Evolutionary conservation across 2,329 filamentous ascomycete genomes (phyloP), one percentile per base, ranked within the genome.

Genomic region (Alternaria arborescens): DNA sequence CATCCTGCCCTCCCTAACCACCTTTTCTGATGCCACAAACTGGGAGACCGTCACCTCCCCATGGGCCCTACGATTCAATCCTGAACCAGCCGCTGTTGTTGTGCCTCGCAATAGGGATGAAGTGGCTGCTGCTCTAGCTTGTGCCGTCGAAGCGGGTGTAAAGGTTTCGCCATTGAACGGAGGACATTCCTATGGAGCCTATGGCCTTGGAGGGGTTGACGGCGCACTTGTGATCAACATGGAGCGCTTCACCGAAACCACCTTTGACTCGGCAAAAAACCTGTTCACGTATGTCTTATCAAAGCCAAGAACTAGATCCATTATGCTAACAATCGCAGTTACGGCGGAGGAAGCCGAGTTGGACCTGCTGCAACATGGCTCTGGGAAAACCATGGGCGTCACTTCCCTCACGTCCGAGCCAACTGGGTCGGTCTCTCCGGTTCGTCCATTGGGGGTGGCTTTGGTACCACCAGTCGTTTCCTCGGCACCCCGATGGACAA

Each of bases 351-450:
- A 4, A 65, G 52, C 50, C 55, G 64, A 14, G 64, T 68, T 30
- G 66, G 64, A 2, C 66, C 64, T 4, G 60, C 58, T 8, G 62
- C 28, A 28, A 67, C 60, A 40, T 68, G 59, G 50, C 56, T 67
- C 4, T 67, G 64, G 64, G 62, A 68, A 16, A 68, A 68, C 32
- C 52, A 67, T 36, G 58, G 57, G 14, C 62, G 62, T 11, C 66
- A 68, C 30, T 68, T 68, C 20, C 66, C 66, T 16, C 66, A 68
- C 24, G 66, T 67, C 6, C 53, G 66, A 32, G 62, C 62, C 1
- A 61, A 62, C 7, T 60, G 62, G 44, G 62, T 68, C 1, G 66
- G 66, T 18, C 58, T 69, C 3, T 52, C 63, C 4, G 65, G 66
- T 0, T 66, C 62, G 5, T 62, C 62, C 1, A 66, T 66, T 14